Evolutionary conservation across 345 rosid species (phyloP), one percentile per base, ranked within the genome.

Genomic region (Bruguiera gymnorhiza): DNA sequence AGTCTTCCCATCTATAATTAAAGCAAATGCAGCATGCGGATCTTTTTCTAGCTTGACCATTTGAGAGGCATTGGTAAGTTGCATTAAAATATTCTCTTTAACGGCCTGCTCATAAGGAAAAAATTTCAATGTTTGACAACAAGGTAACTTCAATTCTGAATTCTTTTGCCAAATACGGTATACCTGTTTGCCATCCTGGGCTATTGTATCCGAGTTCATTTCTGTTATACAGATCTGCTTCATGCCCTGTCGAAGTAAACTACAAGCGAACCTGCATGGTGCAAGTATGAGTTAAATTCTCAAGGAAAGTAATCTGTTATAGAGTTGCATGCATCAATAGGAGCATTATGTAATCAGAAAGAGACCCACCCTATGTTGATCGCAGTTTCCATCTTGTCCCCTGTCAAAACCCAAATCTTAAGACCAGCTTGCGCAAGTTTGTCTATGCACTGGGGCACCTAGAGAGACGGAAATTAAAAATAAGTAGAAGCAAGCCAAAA

Each of bases 361-460:
- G 31, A 64, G 67, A 72, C 80, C 36, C 71, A 88, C 97, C 97
- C 97, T 6, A 91, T 85, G 71, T 86, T 92, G 70, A 88, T 85
- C 66, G 97, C 93, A 34, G 97, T 92, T 79, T 92, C 96, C 85
- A 73, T 81, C 80, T 89, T 88, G 75, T 92, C 97, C 18, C 97
- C 97, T 0, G 97, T 92, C 58, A 92, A 83, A 73, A 92, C 84
- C 97, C 97, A 92, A 66, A 92, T 83, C 80, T 88, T 85, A 43
- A 92, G 64, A 70, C 97, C 93, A 23, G 93, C 97, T 79, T 86
- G 97, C n/a, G 93, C 88, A 46, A 92, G 93, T 72, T 86, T 89
- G 76, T 92, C 96, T 63, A 92, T 89, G 83, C 97, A 92, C 58
- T 89, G 85, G 9, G 96, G 88, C 50, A 92, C 97, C 97, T 95